phyloP scores from a whole-genome alignment of 345 rosid species.

The Syzygium jambos region DNA sequence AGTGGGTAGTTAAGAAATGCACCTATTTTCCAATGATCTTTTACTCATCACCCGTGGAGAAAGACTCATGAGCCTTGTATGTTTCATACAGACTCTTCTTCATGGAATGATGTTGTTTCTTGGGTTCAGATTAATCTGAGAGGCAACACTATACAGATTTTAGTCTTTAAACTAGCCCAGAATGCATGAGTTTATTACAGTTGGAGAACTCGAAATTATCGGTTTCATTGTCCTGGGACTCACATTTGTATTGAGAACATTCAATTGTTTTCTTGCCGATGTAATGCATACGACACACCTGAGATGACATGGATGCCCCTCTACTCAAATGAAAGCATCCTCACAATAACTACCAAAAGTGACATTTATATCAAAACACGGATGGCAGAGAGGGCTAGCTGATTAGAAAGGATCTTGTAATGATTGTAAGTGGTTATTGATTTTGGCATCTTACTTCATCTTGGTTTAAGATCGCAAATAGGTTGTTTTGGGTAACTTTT shows the following conservation, averaged over 20 bases:
- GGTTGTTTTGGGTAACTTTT: neutral
- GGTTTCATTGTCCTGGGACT: neutral
- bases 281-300: neutral
- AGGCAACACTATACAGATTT: too few species aligned
- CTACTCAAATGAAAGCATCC: neutral
- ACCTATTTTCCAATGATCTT: neutral
- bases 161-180: too few species aligned
- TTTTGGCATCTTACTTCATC: neutral
- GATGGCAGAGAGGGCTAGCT: neutral
- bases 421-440: neutral
- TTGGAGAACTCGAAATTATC: neutral
- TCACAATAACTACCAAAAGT: neutral
- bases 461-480: neutral
- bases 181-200: too few species aligned
- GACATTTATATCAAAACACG: neutral
- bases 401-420: neutral
- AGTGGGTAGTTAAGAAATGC: rapidly evolving
- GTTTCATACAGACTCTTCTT: too few species aligned
- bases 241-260: neutral
- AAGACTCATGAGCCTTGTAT: neutral
- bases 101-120: neutral
- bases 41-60: neutral
- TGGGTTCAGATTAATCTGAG: neutral
- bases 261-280: neutral
- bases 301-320: neutral